phyloP scores from a whole-genome alignment of 2,329 filamentous ascomycete genomes.

The Cladosporium velox region DNA sequence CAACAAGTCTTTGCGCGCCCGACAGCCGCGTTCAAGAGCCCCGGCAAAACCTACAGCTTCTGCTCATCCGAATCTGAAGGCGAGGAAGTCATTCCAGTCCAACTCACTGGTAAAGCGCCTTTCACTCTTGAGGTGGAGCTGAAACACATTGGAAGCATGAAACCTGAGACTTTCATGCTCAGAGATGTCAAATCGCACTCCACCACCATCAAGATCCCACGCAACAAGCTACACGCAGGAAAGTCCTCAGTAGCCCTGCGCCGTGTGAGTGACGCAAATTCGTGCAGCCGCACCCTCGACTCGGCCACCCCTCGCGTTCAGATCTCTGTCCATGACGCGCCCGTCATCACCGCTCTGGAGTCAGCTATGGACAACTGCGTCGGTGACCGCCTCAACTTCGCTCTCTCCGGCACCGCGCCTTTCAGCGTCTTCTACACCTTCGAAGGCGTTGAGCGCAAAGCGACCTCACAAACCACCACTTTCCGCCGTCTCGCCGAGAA shows the following conservation, averaged over 20 bases:
- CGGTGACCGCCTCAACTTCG: conserved; percentile 90
- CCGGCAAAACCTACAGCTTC: conserved; percentile 92
- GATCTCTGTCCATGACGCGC: conserved; percentile 89
- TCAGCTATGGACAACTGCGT: conserved; percentile 88
- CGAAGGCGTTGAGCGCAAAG: conserved; percentile 74
- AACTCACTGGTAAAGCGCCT: conserved; percentile 77
- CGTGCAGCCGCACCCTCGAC: conserved; percentile 79
- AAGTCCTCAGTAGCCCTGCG: conserved; percentile 86
- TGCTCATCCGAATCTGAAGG: conserved; percentile 78
- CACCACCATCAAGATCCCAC: conserved; percentile 73
- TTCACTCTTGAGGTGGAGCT: conserved; percentile 92
- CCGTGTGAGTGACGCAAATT: conserved; percentile 82
- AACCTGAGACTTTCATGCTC: conserved; percentile 78
- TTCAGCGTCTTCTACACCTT: conserved; percentile 95
- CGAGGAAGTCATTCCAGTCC: conserved; percentile 86
- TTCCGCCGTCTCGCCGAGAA: conserved; percentile 94
- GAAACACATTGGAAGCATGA: conserved; percentile 80
- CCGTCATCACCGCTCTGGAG: conserved; percentile 85
- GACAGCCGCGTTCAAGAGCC: conserved; percentile 76
- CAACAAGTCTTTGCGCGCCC: conserved; percentile 86
- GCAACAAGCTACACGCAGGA: conserved; percentile 81
- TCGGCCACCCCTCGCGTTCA: conserved; percentile 70
- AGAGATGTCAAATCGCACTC: conserved; percentile 68
- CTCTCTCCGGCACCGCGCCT: conserved; percentile 83
- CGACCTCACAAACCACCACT: conserved; percentile 73